Percentiles rank a stretch among this genome's conserved stretches.
Conservation (phyloP, 805 yeast species). For the Candida gorgasii region DNA sequence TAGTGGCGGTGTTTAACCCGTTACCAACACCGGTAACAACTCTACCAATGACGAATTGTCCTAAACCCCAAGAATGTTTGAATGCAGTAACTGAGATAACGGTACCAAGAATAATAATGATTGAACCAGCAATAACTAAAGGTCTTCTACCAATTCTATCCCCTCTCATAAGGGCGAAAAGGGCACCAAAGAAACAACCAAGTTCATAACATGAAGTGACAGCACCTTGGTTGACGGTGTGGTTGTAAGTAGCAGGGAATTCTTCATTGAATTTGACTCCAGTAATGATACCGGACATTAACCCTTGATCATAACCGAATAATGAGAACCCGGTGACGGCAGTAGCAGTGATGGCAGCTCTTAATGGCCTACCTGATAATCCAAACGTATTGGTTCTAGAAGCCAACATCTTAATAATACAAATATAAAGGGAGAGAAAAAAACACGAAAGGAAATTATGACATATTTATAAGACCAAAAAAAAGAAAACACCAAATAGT, state of each 20-base stretch:
- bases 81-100: slow-evolving; percentile 38
- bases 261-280: slow-evolving; percentile 38
- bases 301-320: slow-evolving; percentile 42
- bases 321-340: slow-evolving; percentile 34
- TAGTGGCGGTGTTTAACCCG: slow-evolving; percentile 44
- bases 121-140: slow-evolving; percentile 35
- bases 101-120: slow-evolving; percentile 44
- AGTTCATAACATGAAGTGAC: slow-evolving; percentile 64
- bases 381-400: slow-evolving; percentile 56
- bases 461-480: slow-evolving; percentile 8
- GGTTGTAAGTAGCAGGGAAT: slow-evolving; percentile 37
- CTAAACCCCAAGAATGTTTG: slow-evolving; percentile 51
- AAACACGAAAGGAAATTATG: slow-evolving; percentile 5
- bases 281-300: slow-evolving; percentile 46
- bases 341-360: slow-evolving; percentile 27
- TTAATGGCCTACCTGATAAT: slow-evolving; percentile 50
- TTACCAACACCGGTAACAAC: slow-evolving; percentile 49
- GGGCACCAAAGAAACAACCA: slow-evolving; percentile 56
- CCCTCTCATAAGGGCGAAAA: slow-evolving; percentile 40
- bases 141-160: slow-evolving; percentile 46
- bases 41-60: slow-evolving; percentile 67
- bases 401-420: slow-evolving; percentile 10
- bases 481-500: slow-evolving; percentile 7
- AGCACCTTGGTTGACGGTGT: slow-evolving; percentile 61
- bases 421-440: background rate